Conservation (phyloP, 2,329 filamentous ascomycete genomes). For the Mollisiaceae sp. region DNA sequence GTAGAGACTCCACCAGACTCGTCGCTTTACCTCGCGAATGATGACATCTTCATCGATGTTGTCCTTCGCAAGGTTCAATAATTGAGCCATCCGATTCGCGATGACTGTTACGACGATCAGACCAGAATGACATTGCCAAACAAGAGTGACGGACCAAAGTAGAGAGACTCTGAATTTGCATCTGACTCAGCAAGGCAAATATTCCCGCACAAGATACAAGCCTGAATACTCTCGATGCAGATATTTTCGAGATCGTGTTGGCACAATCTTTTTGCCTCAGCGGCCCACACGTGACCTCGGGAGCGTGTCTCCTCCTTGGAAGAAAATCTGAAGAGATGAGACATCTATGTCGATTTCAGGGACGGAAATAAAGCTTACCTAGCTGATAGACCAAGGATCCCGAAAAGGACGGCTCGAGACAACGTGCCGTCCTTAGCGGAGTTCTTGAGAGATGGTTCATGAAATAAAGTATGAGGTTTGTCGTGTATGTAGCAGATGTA, state of each 20-base stretch:
- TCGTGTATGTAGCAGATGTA: slow-evolving; percentile 38
- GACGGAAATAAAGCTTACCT: slow-evolving; percentile 24
- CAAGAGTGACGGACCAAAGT: slow-evolving; percentile 30
- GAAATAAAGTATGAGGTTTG: slow-evolving; percentile 38
- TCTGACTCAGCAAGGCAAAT: slow-evolving; percentile 41
- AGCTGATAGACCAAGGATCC: slow-evolving; percentile 36
- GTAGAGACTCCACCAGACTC: slow-evolving; percentile 45
- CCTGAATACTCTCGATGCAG: slow-evolving; percentile 44
- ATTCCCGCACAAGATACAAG: slow-evolving; percentile 44
- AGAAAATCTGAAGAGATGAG: slow-evolving; percentile 28
- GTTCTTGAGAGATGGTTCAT: slow-evolving; percentile 34
- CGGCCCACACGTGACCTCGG: slow-evolving; percentile 24
- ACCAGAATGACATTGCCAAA: background rate
- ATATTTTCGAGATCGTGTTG: slow-evolving; percentile 43
- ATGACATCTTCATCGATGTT: slow-evolving; percentile 36
- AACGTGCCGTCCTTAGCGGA: slow-evolving; percentile 28
- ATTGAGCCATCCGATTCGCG: slow-evolving; percentile 45
- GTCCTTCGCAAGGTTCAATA: slow-evolving; percentile 38
- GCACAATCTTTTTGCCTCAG: slow-evolving; percentile 33
- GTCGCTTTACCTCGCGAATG: slow-evolving; percentile 41
- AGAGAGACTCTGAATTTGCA: slow-evolving; percentile 43
- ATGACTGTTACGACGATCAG: slow-evolving; percentile 30
- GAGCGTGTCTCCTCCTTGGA: slow-evolving; percentile 27
- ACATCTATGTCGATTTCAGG: background rate
- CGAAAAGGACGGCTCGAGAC: slow-evolving; percentile 30